phyloP scores from a whole-genome alignment of 805 yeast species.

The Ogataea naganishii region DNA sequence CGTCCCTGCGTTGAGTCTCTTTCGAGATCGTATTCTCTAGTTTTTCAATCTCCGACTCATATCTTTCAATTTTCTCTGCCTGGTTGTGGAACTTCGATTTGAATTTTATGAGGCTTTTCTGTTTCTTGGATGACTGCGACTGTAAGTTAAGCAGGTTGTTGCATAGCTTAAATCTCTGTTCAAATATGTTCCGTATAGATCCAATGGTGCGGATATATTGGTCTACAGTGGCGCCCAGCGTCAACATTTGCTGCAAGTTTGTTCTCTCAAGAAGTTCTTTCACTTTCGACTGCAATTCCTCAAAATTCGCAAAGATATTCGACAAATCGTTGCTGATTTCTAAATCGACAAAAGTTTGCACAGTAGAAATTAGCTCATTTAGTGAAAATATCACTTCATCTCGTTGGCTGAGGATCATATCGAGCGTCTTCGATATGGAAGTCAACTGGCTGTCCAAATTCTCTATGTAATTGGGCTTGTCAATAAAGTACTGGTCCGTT shows the following conservation, averaged over 20 bases:
- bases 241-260: conserved; percentile 76
- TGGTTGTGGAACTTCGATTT: conserved; percentile 37
- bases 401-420: conserved; percentile 65
- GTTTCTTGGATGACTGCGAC: conserved; percentile 34
- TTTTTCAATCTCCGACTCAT: conserved; percentile 51
- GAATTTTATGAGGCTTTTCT: conserved; percentile 34
- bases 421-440: conserved; percentile 62
- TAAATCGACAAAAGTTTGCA: conserved; percentile 57
- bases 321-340: conserved; percentile 65
- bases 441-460: conserved; percentile 65
- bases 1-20: conserved; percentile 54
- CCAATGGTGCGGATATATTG: conserved; percentile 76
- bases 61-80: conserved; percentile 49
- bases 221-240: conserved; percentile 80
- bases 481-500: conserved; percentile 68
- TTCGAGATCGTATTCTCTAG: conserved; percentile 43
- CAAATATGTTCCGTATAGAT: conserved; percentile 65
- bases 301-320: conserved; percentile 59
- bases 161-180: conserved; percentile 58
- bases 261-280: conserved; percentile 70
- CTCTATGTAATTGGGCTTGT: conserved; percentile 61
- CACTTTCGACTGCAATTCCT: conserved; percentile 61
- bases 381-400: conserved; percentile 61
- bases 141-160: conserved; percentile 36
- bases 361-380: conserved; percentile 48